Base-by-base conservation (phyloP, 1,284 basidiomycete genomes). In the Mrakiaceae sp. region DNA sequence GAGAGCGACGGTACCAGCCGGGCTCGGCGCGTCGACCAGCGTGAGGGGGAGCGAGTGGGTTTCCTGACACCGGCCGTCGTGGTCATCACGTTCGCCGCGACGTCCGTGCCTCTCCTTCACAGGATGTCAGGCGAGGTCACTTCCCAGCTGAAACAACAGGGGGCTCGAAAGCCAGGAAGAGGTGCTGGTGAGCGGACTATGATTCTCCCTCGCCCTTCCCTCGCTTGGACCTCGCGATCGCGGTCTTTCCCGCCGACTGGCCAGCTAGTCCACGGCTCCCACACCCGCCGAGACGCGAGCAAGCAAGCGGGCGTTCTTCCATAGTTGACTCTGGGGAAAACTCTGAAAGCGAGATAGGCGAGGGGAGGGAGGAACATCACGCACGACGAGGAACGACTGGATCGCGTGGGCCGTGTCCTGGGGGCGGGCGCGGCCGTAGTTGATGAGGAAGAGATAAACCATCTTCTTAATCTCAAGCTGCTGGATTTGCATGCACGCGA, bases 381-480 rank as follows among this genome's bases (percentile, higher is more conserved):
- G 69, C 73, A 87, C 90, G 75, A 90, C 86, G n/a, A 94, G 80
- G 73, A 96, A 91, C 72, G 87, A 87, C 10, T 88, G 87, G 63
- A 96, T 88, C 68, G 92, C 90, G 49, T 89, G 81, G 69, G 88
- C 85, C 71, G 94, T 88, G 72, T 89, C 87, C 66, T 95, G 90
- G 59, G 90, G 87, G 74, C 90, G 91, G 58, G 87, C 81, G 66
- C 88, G 83, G 57, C 89, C 91, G 74, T 96, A 96, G 78, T 90
- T 94, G 72, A 94, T 85, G 65, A 96, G 83, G 77, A 90, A 96
- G 53, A 93, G 83, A 77, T 93, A 93, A 56, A 92, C 88, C 88
- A 91, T 66, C 56, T 66, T 66, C 27, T 66, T 66, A 56, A 66
- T 66, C 77, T 98, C 96, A 50, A 98, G 81, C 7, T 94, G 56